Percentiles rank a stretch among this genome's conserved stretches.
These are phyloP conservation scores for Podosphaera fusca DNA, from an alignment of 2,329 filamentous ascomycete genomes.

Conservation along the genomic window DNA sequence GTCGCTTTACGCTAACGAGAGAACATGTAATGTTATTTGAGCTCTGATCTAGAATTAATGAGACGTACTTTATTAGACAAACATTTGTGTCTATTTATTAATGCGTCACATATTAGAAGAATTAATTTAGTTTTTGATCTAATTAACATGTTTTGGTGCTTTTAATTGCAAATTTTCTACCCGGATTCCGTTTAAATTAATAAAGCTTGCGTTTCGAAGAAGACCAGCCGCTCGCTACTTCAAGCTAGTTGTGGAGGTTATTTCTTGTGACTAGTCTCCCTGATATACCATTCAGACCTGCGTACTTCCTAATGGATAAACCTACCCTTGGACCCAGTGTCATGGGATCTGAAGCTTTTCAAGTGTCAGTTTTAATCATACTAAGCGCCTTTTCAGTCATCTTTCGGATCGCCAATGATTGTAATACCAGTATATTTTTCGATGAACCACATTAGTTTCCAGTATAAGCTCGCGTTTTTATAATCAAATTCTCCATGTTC, in stretches of 20 bases:
- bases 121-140: neutral
- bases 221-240: neutral
- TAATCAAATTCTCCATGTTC: slow-evolving; percentile 61
- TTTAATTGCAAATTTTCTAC: neutral
- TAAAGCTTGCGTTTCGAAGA: neutral
- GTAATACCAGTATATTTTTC: slow-evolving; percentile 35
- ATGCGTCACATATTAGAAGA: neutral
- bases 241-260: neutral
- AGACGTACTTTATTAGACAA: neutral
- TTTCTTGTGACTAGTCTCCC: neutral
- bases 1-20: neutral
- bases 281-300: neutral
- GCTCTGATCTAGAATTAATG: neutral
- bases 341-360: neutral
- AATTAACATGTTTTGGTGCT: neutral
- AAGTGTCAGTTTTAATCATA: too few relatives aligned
- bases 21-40: neutral
- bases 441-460: slow-evolving; percentile 41
- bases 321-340: neutral
- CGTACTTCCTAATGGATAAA: neutral
- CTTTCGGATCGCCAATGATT: slow-evolving; percentile 23
- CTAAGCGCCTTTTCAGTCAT: neutral
- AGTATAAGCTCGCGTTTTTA: slow-evolving; percentile 40
- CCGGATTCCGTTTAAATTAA: neutral
- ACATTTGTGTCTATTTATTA: neutral